Evolutionary conservation across 495 filamentous ascomycete genomes (phyloP), one percentile per base, ranked within the genome.

Genomic region (Hypoxylon fuscum): DNA sequence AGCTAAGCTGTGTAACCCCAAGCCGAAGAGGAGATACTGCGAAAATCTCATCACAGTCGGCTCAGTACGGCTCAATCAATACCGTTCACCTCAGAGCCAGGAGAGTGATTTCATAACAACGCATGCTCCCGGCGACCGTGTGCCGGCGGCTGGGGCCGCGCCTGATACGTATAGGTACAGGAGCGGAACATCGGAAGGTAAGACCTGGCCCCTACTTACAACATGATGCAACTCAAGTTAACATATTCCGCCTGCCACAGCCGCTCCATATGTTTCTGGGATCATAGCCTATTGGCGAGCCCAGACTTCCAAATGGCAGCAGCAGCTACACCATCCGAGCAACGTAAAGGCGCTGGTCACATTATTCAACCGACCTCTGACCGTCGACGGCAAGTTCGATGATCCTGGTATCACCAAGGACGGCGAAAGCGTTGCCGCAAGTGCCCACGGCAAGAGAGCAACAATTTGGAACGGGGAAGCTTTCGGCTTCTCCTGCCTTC

Each of bases 381-480:
- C 9, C 32, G 27, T 21, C 8, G 22, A 31, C 25, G 25, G 40
- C 23, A 29, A 56, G 22, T 14, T 23, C 14, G 27, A 56, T 20
- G 22, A 41, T 56, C 12, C 37, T 20, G 18, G 37, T 18, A 18
- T 41, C 37, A 15, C n/a, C 5, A 29, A 29, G 27, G 27, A 9
- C 27, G n/a, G n/a, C n/a, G n/a, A n/a, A n/a, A n/a, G n/a, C n/a
- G n/a, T 9, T 9, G 27, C 4, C 27, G 27, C 27, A 4, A 29
- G 27, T 29, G n/a, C n/a, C n/a, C 27, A 5, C 37, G 37, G 37
- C 3, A 17, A 5, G 15, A 17, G 37, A 20, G 32, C 41, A 5
- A 47, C 23, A 15, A 44, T 46, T 23, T 56, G 53, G 53, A 56
- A 56, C 21, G 53, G 40, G n/a, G 41, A 56, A 21, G 53, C 46